These are phyloP conservation scores for Xenoacremonium recifei DNA, from an alignment of 2,329 filamentous ascomycete species.

Conservation along the genomic window DNA sequence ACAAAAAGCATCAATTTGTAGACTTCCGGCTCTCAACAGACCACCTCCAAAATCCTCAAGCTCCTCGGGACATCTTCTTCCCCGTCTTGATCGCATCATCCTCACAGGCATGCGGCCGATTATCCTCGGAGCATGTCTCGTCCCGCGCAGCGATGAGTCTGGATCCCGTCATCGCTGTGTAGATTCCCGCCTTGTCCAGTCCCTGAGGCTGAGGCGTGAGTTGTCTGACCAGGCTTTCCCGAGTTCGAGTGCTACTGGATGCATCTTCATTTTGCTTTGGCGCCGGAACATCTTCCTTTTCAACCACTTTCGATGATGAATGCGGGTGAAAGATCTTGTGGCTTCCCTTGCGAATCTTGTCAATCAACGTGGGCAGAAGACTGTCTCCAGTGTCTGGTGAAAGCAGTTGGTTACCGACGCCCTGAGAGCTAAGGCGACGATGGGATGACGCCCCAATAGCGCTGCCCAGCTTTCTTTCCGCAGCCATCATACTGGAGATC, in stretches of 20 bases:
- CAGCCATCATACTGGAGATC: conserved; percentile 1
- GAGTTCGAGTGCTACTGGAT: conserved; percentile 9
- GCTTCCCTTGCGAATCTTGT: conserved; percentile 27
- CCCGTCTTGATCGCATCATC: conserved; percentile 23
- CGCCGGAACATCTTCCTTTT: not conserved
- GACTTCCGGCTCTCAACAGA: too few relatives aligned
- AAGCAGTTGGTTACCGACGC: conserved; percentile 6
- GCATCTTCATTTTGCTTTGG: too few relatives aligned
- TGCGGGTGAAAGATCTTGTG: conserved; percentile 22
- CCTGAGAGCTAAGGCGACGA: conserved; percentile 25
- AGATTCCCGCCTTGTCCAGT: conserved; percentile 18
- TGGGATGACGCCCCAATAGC: conserved; percentile 24
- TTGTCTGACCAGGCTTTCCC: conserved; percentile 20
- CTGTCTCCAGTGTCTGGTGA: conserved; percentile 8
- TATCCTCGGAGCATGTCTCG: conserved; percentile 32
- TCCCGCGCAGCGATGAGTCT: conserved; percentile 11
- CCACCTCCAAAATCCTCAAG: too few relatives aligned
- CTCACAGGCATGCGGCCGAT: conserved; percentile 29
- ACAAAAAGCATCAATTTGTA: too few relatives aligned
- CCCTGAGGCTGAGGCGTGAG: conserved; percentile 14
- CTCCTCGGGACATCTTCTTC: conserved; percentile 21
- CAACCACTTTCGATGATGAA: conserved; percentile 14
- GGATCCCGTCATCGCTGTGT: conserved; percentile 21
- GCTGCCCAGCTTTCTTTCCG: conserved; percentile 18
- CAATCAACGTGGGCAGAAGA: conserved; percentile 24